Evolutionary conservation across 2,329 filamentous ascomycete species (phyloP), one percentile per base, ranked within the genome.

Genomic region (Fusarium solani-melongenae): DNA sequence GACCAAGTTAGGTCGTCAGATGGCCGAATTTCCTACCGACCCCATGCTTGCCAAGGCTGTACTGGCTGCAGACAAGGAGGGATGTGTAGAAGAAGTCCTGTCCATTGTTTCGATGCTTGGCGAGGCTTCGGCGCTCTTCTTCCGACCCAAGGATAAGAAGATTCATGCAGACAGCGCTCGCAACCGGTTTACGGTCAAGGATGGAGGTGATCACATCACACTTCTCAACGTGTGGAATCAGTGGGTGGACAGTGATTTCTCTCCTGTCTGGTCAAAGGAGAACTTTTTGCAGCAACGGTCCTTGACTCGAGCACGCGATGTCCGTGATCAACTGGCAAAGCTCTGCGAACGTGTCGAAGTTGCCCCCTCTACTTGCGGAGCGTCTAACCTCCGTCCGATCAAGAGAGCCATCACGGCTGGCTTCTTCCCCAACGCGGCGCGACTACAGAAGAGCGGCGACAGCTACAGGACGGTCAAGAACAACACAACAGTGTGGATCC

Each of bases 101-200:
- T 95, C 93, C 0, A 94, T 98, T 57, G 94, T 98, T n/a, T 91
- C 95, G 46, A 98, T 98, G 94, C 89, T 98, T 1, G 91, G 93
- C 69, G 96, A 98, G 83, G 91, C 94, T 2, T 94, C 92, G 5
- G 92, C 95, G 0, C 88, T 99, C 6, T 99, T 98, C 86, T 97
- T 97, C 88, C 89, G 95, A 0, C 95, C 96, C 22, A 98, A 98
- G 81, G 95, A 99, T 84, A 98, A 98, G 86, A 98, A 98, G 82
- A 92, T 98, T 31, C 94, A 98, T 79, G 96, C 96, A 14, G 96
- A 99, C 82, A 94, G 93, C 70, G 96, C 96, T 0, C 91, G 95
- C 15, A 92, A 93, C 38, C 91, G 96, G 2, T 98, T 98, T 83
- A 97, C 94, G 0, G 87, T 96, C 80, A 94, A 94, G 77, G 95